Evolutionary conservation across 345 rosid species (phyloP).

Genomic region (Pistacia atlantica): DNA sequence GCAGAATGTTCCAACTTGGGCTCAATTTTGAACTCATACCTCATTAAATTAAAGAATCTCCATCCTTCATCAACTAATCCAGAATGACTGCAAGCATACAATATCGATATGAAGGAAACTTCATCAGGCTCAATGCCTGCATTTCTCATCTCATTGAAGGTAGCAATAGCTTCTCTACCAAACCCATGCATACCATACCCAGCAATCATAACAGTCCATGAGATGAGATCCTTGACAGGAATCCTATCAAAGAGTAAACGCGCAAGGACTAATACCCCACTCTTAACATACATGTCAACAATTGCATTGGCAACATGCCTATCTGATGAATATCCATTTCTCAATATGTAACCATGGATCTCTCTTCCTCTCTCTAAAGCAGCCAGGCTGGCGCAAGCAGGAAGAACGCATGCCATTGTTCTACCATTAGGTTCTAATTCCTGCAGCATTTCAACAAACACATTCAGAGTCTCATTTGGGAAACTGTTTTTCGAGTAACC

Average conservation of each 20-base stretch:
- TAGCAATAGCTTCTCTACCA: constrained; percentile 62
- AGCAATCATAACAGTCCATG: constrained; percentile 83
- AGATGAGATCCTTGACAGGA: constrained; percentile 60
- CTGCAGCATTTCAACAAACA: constrained; percentile 47
- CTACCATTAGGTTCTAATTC: constrained; percentile 53
- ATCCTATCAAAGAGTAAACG: constrained; percentile 54
- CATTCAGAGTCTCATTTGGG: constrained; percentile 57
- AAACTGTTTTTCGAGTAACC: constrained; percentile 64
- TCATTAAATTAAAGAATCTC: constrained; percentile 70
- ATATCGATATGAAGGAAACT: constrained; percentile 62
- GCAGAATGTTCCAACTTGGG: constrained; percentile 71
- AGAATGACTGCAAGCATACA: constrained; percentile 77
- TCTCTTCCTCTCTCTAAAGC: constrained; percentile 71
- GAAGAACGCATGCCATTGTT: constrained; percentile 65
- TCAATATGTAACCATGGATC: constrained; percentile 58
- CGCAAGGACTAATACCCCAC: constrained; percentile 61
- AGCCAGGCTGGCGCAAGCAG: constrained; percentile 74
- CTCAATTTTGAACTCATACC: constrained; percentile 58
- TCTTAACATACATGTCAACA: constrained; percentile 70
- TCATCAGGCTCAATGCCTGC: constrained; percentile 56
- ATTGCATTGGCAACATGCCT: constrained; percentile 63
- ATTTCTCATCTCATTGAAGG: constrained; percentile 51
- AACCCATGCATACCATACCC: constrained; percentile 86
- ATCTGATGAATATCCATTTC: constrained; percentile 48
- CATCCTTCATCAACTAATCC: constrained; percentile 74